phyloP scores from a whole-genome alignment of 257 asterid species.

The Jacaranda copaia region DNA sequence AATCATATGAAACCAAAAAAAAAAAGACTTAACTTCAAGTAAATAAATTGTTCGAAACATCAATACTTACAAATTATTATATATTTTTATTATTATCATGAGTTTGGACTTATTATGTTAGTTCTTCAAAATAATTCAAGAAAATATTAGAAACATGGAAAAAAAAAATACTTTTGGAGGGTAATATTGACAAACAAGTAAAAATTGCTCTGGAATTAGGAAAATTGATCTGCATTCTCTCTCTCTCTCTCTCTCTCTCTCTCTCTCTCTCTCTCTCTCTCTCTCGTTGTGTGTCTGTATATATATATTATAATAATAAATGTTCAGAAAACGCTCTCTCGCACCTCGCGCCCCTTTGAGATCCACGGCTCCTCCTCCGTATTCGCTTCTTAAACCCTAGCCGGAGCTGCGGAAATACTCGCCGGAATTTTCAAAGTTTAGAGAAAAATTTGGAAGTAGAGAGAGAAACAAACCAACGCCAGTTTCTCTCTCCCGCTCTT shows the following conservation, averaged over 20 bases:
- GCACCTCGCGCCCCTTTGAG: constrained; percentile 33
- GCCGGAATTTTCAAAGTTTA: constrained; percentile 8
- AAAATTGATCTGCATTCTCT: constrained; percentile 15
- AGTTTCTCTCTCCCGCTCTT: constrained; percentile 48
- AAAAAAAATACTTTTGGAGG: neutral
- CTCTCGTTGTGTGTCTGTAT: neutral
- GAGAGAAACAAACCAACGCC: constrained; percentile 45
- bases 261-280: too few relatives aligned
- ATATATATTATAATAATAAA: constrained; percentile 10
- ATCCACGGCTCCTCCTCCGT: constrained; percentile 41
- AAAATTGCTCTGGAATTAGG: neutral
- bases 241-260: too few relatives aligned
- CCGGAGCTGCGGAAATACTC: constrained; percentile 38
- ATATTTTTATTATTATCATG: too few relatives aligned
- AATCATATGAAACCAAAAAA: too few relatives aligned
- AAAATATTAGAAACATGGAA: too few relatives aligned
- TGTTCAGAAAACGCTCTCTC: constrained; percentile 38
- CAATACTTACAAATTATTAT: too few relatives aligned
- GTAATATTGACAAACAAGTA: constrained; percentile 16
- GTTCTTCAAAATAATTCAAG: too few relatives aligned
- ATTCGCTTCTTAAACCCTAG: constrained; percentile 63
- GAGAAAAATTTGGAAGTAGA: constrained; percentile 27
- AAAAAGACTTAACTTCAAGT: too few relatives aligned
- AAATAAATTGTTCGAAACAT: too few relatives aligned
- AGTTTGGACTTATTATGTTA: too few relatives aligned